phyloP scores from a whole-genome alignment of 176 grass and related monocot genomes.

The Metroxylon sagu region DNA sequence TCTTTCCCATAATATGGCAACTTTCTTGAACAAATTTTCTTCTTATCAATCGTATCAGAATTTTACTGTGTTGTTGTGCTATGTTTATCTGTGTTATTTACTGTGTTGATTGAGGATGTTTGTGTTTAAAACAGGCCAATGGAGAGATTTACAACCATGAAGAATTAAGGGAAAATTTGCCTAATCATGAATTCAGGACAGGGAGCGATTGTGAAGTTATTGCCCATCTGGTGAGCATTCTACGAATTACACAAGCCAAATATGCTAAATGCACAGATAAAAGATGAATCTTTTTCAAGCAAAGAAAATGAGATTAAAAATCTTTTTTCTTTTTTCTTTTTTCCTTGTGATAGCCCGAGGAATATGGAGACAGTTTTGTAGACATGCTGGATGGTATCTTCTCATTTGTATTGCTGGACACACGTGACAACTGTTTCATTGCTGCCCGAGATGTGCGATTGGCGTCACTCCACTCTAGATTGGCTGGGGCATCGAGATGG shows the following conservation, averaged over 20 bases:
- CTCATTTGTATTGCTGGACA: conserved; percentile 83
- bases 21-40: too few relatives aligned
- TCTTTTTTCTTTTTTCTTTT: neutral
- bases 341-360: conserved; percentile 44
- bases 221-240: conserved; percentile 65
- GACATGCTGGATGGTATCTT: conserved; percentile 96
- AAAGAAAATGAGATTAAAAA: too few relatives aligned
- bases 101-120: neutral
- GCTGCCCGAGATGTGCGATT: conserved; percentile 83
- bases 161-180: conserved; percentile 62
- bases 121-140: conserved; percentile 41
- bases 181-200: conserved; percentile 63
- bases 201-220: conserved; percentile 98
- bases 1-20: too few relatives aligned
- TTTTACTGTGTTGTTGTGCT: too few relatives aligned
- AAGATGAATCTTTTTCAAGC: too few relatives aligned
- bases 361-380: conserved; percentile 80
- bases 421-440: conserved; percentile 58
- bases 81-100: too few relatives aligned
- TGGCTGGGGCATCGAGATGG: conserved; percentile 93
- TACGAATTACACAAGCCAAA: too few relatives aligned
- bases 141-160: conserved; percentile 98
- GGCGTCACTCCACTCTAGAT: conserved; percentile 95
- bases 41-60: too few relatives aligned
- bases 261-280: too few relatives aligned